Base-by-base conservation (phyloP, 179 eudicot species). In the Beta macrorhiza region DNA sequence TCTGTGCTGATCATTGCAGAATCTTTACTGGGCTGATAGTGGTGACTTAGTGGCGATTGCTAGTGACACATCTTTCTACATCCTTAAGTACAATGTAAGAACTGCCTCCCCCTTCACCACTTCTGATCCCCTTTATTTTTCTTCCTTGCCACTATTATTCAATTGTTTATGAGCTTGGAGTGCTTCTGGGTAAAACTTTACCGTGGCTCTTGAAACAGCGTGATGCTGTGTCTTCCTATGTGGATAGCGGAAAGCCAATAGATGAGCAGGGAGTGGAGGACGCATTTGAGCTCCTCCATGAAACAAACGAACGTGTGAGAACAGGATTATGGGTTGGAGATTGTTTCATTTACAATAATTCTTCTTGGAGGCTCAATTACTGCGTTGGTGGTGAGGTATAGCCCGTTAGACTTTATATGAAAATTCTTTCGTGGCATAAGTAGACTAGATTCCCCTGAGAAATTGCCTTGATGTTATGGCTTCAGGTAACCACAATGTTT, bases 311-410 rank as follows among this genome's bases (percentile, higher is more conserved):
- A 86, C 89, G 97, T 76, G 99, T 96, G 59, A 87, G 99, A 84
- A 96, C 98, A 44, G 99, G 99, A 74, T 25, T 96, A 78, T 96
- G 99, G 99, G 98, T 96, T 64, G 99, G 99, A 57, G 99, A 96
- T 82, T 96, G 99, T 81, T 96, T 96, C 81, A 94, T 96, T 78
- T 96, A 96, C 85, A 96, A 90, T 75, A 94, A 94, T 80, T 90
- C 98, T 51, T 94, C 98, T 19, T 92, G 97, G 99, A 88, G 93
- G 79, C 98, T 96, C 63, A 94, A 96, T 85, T 96, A 96, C 78
- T 96, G 99, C 86, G 99, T 96, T 82, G 99, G 98, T 83, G 98
- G 99, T 52, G 99, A 96, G 99, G 99, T 96, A 92, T 79, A 69
- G 53, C 77, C 67, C 63, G 16, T 45, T 53, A 69, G 51, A 56